Evolutionary conservation across 768 basidiomycete genomes (phyloP).

Genomic region (Amanita pseudoporphyria): DNA sequence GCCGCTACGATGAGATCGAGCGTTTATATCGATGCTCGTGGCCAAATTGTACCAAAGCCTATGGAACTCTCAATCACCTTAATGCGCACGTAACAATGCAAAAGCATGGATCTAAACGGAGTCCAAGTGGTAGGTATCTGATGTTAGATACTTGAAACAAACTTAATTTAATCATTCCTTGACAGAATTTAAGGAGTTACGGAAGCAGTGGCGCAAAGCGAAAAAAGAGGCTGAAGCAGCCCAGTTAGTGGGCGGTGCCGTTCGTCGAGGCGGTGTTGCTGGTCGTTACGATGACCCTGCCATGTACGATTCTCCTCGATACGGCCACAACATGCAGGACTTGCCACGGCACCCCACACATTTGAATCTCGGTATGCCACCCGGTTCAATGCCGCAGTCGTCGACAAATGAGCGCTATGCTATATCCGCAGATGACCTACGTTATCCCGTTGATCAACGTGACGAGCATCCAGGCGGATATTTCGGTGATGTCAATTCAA

Average conservation of each 20-base stretch:
- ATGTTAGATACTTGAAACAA: neutral
- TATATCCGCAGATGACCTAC: slow-evolving; percentile 22
- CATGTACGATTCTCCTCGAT: slow-evolving; percentile 20
- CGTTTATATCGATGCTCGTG: slow-evolving; percentile 84
- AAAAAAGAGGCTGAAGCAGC: slow-evolving; percentile 62
- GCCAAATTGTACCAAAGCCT: slow-evolving; percentile 71
- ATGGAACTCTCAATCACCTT: slow-evolving; percentile 93
- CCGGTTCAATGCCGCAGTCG: slow-evolving; percentile 16
- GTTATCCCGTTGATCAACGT: slow-evolving; percentile 22
- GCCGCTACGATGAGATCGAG: slow-evolving; percentile 93
- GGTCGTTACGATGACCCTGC: slow-evolving; percentile 22
- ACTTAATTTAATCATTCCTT: slow-evolving; percentile 14
- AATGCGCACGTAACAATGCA: slow-evolving; percentile 99
- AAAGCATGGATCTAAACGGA: slow-evolving; percentile 85
- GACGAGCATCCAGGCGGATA: slow-evolving; percentile 20
- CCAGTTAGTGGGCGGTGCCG: slow-evolving; percentile 13
- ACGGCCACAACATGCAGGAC: slow-evolving; percentile 16
- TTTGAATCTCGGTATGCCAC: slow-evolving; percentile 18
- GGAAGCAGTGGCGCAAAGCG: slow-evolving; percentile 91
- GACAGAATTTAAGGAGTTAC: slow-evolving; percentile 94
- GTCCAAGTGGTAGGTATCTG: slow-evolving; percentile 66
- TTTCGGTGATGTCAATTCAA: slow-evolving; percentile 15
- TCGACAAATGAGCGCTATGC: slow-evolving; percentile 20
- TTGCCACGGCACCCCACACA: slow-evolving; percentile 20
- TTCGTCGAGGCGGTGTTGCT: slow-evolving; percentile 25